Conservation (phyloP, 768 basidiomycete genomes). For the Kwoniella pini region DNA sequence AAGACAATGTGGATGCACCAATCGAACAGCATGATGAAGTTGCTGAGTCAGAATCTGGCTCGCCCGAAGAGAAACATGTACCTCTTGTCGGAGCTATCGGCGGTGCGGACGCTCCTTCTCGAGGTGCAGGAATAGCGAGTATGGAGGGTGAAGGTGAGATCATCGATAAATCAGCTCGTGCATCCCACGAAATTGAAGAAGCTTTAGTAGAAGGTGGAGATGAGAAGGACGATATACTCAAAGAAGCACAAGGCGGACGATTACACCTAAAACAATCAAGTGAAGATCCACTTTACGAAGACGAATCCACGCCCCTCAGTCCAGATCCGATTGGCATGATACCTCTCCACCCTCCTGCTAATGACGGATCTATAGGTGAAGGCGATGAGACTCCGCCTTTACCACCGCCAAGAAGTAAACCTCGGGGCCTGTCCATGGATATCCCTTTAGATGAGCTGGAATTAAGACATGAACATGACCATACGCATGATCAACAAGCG, state of each 20-base stretch:
- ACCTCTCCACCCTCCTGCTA: slow-evolving; percentile 40
- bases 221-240: slow-evolving; percentile 35
- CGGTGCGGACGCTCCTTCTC: slow-evolving; percentile 11
- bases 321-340: slow-evolving; percentile 29
- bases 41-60: neutral
- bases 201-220: slow-evolving; percentile 33
- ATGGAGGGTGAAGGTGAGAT: slow-evolving; percentile 22
- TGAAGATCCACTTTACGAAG: neutral
- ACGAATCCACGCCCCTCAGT: neutral
- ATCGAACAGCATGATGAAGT: slow-evolving; percentile 10
- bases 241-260: slow-evolving; percentile 24
- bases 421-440: slow-evolving; percentile 19
- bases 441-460: slow-evolving; percentile 50
- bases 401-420: slow-evolving; percentile 27
- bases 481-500: slow-evolving; percentile 24
- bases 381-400: slow-evolving; percentile 31
- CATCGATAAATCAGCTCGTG: slow-evolving; percentile 17
- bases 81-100: slow-evolving; percentile 30
- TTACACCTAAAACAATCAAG: slow-evolving; percentile 12
- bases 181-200: slow-evolving; percentile 28
- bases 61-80: slow-evolving; percentile 1
- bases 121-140: slow-evolving; percentile 17
- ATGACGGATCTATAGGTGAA: slow-evolving; percentile 9
- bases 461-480: slow-evolving; percentile 46
- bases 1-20: too few relatives aligned